Base-by-base conservation (phyloP, 441 rosid genomes). In the Isatis lusitanica region DNA sequence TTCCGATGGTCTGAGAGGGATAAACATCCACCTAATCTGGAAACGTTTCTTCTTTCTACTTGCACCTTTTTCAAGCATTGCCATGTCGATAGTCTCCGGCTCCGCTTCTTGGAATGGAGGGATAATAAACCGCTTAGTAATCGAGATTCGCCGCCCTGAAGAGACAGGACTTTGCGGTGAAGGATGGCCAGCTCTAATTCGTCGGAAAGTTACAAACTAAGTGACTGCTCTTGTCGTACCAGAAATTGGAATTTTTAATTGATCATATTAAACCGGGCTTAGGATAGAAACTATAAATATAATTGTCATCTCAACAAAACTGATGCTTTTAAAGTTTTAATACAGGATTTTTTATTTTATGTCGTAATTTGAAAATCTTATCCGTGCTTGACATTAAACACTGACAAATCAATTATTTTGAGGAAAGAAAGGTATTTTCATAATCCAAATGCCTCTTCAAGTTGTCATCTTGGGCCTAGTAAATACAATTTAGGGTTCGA, bases 1-100 rank as follows among this genome's bases (percentile, higher is more conserved):
- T 85, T 83, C 75, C 82, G 86, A 81, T 88, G 97, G 92, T 77
- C 66, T 79, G 82, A 63, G 72, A 88, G 85, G 71, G 80, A 72
- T 77, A 75, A 35, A 53, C 17, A 4, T 66, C 76, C 79, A 66
- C 74, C 63, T 63, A 33, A 48, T 47, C 31, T 21, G 72, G 62
- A 65, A 33, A 35, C 21, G 39, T 35, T 71, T 10, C 24, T 52
- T 24, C 43, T 63, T 59, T 66, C 65, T 71, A 26, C 76, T 71
- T 66, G 40, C 50, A 66, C 65, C 46, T 63, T 65, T 66, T 51
- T 59, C 74, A 75, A 48, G 61, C 80, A 80, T 73, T 78, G 85
- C 72, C 60, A 21, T 56, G 82, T 57, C 18, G 92, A 86, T 76
- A 85, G 2, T 42, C 74, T 35, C 38, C 70, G 2, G 38, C 74